These are phyloP conservation scores for Blastomyces gilchristii DNA, from an alignment of 2,329 filamentous ascomycete genomes.

Conservation along the genomic window DNA sequence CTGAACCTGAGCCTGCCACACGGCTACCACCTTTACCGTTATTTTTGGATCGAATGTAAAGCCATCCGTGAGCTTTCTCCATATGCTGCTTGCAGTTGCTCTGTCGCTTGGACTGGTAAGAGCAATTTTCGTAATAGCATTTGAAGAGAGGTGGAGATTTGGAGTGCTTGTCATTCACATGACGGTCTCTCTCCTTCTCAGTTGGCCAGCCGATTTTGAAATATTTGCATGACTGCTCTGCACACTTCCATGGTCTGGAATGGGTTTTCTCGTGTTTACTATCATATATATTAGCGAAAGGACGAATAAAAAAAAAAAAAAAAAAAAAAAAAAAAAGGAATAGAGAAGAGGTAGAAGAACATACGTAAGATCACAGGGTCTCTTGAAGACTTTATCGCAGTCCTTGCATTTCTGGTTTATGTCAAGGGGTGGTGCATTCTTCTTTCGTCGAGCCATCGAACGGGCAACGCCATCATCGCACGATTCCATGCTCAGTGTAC, in stretches of 20 bases:
- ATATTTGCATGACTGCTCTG: slow-evolving; percentile 74
- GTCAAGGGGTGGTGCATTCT: slow-evolving; percentile 78
- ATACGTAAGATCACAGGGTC: slow-evolving; percentile 81
- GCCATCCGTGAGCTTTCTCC: slow-evolving; percentile 90
- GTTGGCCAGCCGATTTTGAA: slow-evolving; percentile 86
- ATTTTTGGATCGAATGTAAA: slow-evolving; percentile 85
- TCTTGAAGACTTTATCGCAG: slow-evolving; percentile 88
- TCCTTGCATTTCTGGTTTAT: slow-evolving; percentile 70
- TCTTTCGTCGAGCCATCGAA: slow-evolving; percentile 92
- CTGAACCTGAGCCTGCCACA: slow-evolving; percentile 23
- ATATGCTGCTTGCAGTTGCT: slow-evolving; percentile 98
- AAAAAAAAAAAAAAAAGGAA: not conserved
- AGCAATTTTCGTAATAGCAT: slow-evolving; percentile 73
- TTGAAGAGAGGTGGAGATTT: slow-evolving; percentile 67
- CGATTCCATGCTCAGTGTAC: slow-evolving; percentile 45
- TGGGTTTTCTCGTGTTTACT: slow-evolving; percentile 95
- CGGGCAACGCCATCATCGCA: slow-evolving; percentile 72
- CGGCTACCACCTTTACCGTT: slow-evolving; percentile 56
- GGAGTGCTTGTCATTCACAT: slow-evolving; percentile 94
- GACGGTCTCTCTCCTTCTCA: slow-evolving; percentile 92
- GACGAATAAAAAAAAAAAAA: not conserved
- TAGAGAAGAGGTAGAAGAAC: slow-evolving; percentile 12
- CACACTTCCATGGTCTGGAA: slow-evolving; percentile 91
- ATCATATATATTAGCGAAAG: slow-evolving; percentile 7
- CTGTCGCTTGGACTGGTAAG: slow-evolving; percentile 90